Evolutionary conservation across 2,329 filamentous ascomycete species (phyloP).

Genomic region (Colletotrichum viniferum): DNA sequence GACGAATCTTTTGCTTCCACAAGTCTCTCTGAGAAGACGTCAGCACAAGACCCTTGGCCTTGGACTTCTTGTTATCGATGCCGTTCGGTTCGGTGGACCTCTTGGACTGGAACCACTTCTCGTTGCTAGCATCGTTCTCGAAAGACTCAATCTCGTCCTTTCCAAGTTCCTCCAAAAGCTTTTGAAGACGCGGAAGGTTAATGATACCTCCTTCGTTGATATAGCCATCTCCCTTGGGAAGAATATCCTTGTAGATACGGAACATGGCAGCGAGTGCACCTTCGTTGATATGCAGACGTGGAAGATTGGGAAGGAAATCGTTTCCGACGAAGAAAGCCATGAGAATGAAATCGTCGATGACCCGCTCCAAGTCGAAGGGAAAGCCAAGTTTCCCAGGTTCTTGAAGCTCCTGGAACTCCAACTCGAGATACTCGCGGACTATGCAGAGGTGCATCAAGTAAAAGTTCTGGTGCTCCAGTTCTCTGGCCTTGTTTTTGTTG

Average conservation of each 20-base stretch:
- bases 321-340: conserved; percentile 99
- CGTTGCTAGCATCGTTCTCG: conserved; percentile 85
- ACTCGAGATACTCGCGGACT: conserved; percentile 93
- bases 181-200: conserved; percentile 78
- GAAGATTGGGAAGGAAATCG: conserved; percentile 96
- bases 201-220: conserved; percentile 96
- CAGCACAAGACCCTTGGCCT: conserved; percentile 70
- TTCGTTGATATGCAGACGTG: conserved; percentile 97
- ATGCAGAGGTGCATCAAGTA: conserved; percentile 97
- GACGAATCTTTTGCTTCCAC: conserved; percentile 80
- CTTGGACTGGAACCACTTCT: conserved; percentile 91
- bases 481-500: conserved; percentile 87
- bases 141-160: conserved; percentile 94
- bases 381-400: conserved; percentile 74
- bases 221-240: conserved; percentile 89
- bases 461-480: conserved; percentile 98
- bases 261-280: conserved; percentile 98
- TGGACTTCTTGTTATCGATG: conserved; percentile 54
- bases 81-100: conserved; percentile 71
- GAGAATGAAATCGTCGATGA: conserved; percentile 99
- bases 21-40: conserved; percentile 81
- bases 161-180: conserved; percentile 82
- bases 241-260: conserved; percentile 87
- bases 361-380: conserved; percentile 88
- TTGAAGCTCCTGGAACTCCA: conserved; percentile 95